Base-by-base conservation (phyloP, 805 yeast species). In the Lipomyces chichibuensis region DNA sequence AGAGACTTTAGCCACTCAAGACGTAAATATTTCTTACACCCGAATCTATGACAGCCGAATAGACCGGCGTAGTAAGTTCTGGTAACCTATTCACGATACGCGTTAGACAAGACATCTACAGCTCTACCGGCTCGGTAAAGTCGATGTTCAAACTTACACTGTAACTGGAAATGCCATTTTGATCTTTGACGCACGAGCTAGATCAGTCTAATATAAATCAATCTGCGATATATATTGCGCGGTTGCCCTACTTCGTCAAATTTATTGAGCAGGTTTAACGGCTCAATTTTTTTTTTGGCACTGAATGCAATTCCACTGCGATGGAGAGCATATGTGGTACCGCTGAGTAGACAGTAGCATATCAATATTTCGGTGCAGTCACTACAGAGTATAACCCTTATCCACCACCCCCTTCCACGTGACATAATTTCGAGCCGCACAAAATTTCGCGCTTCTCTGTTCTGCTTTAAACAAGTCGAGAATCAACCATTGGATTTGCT, bases 81-180 rank as follows among this genome's bases (percentile, higher is more conserved):
- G 69, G 71, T n/a, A 69, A 63, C 8, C 71, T 69, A 29, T 23
- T 33, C 7, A 4, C 33, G n/a, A 52, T 14, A 2, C 56, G 32
- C 25, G 55, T 64, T 56, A 64, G 68, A 53, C 9, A 43, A 35
- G 6, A 33, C 29, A 14, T 9, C n/a, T 32, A 23, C 13, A 35
- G 13, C 39, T 32, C 43, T 17, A 25, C 55, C 27, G 39, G 39
- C 5, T 3, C 13, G 14, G 39, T 13, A 29, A 65, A 57, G 39
- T 58, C 43, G 39, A 64, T 17, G 14, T 9, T 20, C 11, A 37
- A 29, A 67, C 69, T 17, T 61, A 69, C 71, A 67, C 67, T 8
- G 71, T 66, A 61, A 67, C 66, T 23, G 71, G 71, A 52, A 62
- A 60, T 55, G 66, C 62, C 71, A 67, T 67, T 46, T n/a, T 67